phyloP scores from a whole-genome alignment of 2,329 filamentous ascomycete species.

The Aspergillus amoenus region DNA sequence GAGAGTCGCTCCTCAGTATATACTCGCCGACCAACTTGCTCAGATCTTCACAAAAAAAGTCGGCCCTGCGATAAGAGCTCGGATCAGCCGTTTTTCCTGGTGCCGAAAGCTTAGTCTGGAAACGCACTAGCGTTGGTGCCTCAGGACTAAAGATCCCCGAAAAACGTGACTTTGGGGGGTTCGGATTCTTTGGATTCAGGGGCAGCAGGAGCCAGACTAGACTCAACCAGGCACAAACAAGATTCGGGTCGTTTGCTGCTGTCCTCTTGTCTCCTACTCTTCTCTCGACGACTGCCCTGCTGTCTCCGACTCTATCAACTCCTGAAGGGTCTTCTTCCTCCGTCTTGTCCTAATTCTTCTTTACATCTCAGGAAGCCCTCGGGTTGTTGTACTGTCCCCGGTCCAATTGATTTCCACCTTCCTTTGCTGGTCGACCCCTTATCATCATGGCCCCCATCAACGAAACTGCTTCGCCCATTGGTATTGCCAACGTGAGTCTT shows the following conservation, averaged over 20 bases:
- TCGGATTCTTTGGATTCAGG: slow-evolving; percentile 29
- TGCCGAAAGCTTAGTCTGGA: slow-evolving; percentile 24
- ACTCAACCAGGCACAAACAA: slow-evolving; percentile 17
- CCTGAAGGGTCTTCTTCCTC: slow-evolving; percentile 1
- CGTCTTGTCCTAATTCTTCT: neutral
- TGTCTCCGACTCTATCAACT: neutral
- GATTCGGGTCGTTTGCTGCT: slow-evolving; percentile 9
- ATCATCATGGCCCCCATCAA: slow-evolving; percentile 54
- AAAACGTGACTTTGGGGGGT: slow-evolving; percentile 8
- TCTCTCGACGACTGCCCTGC: slow-evolving; percentile 1
- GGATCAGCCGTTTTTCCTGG: slow-evolving; percentile 28
- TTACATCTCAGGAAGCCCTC: neutral
- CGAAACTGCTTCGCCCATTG: slow-evolving; percentile 66
- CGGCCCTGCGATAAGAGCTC: slow-evolving; percentile 26
- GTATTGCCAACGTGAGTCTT: slow-evolving; percentile 68
- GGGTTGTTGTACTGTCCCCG: slow-evolving; percentile 15
- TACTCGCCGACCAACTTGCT: neutral
- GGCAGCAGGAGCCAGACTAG: slow-evolving; percentile 26
- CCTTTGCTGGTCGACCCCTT: slow-evolving; percentile 19
- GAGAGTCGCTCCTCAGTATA: slow-evolving; percentile 18
- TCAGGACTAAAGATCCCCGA: slow-evolving; percentile 5
- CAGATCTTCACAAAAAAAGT: slow-evolving; percentile 21
- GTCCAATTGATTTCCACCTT: slow-evolving; percentile 15
- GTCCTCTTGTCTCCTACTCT: slow-evolving; percentile 3
- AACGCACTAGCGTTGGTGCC: slow-evolving; percentile 26